Conservation (phyloP, 208 protist genomes). For the Crithidia expoeki region DNA sequence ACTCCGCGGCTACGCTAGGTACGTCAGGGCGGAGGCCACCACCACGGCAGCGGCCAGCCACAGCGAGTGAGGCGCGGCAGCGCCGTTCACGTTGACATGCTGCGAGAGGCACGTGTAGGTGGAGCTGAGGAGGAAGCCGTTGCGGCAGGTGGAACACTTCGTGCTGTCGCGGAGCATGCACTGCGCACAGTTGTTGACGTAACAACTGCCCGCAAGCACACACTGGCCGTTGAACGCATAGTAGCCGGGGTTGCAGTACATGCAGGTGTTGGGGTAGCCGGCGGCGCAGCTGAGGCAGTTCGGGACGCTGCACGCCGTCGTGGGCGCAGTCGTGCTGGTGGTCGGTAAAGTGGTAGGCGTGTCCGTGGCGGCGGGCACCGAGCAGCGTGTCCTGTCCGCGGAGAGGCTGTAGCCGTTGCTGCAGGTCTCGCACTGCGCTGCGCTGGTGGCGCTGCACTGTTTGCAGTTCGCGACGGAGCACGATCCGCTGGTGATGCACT, state of each 20-base stretch:
- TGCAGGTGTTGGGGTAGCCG: conserved; percentile 5
- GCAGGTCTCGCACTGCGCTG: conserved; percentile 5
- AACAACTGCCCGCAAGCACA: conserved; percentile 12
- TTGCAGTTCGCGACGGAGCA: conserved; percentile 16
- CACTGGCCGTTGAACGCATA: conserved; percentile 17
- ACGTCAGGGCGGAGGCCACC: conserved; percentile 7
- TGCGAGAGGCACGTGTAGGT: conserved; percentile 22
- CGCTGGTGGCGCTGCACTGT: conserved; percentile 1
- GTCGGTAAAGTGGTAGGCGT: background rate
- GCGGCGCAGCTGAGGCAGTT: conserved; percentile 16
- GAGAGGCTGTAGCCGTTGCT: conserved; percentile 14
- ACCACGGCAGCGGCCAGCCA: conserved; percentile 7
- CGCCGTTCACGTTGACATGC: conserved; percentile 11
- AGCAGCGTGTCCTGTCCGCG: conserved; percentile 1
- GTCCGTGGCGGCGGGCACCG: background rate
- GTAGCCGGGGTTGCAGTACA: conserved; percentile 7
- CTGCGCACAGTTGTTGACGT: conserved; percentile 18
- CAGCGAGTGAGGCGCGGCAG: conserved; percentile 9
- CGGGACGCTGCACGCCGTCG: conserved; percentile 8
- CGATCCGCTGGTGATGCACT: conserved; percentile 1
- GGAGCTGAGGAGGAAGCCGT: conserved; percentile 20
- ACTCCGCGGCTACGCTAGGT: background rate
- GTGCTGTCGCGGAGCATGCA: conserved; percentile 22
- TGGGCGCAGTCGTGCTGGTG: background rate
- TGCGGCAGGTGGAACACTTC: conserved; percentile 20